Base-by-base conservation (phyloP, 2,329 filamentous ascomycete species). In the Sporothrix brasiliensis region DNA sequence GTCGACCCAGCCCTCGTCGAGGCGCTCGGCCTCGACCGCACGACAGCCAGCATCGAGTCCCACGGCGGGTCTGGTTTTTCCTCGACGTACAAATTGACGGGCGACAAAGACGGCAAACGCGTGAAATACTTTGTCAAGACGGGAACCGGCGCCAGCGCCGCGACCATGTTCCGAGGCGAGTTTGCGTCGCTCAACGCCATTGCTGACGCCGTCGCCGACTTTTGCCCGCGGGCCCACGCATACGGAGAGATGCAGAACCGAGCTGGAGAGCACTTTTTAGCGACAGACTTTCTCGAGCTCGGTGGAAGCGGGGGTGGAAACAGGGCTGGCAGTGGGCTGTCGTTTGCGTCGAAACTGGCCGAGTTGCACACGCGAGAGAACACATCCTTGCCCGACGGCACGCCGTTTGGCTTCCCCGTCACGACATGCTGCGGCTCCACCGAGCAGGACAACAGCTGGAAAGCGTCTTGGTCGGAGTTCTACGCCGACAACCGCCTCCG, bases 401-500 rank as follows among this genome's bases (percentile, higher is more conserved):
- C 88, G 2, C 83, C 89, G 80, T 97, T 94, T 74, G 94, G 94
- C 2, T 97, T 97, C 77, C 91, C 92, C 0, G 89, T 91, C 0
- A 82, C 91, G 0, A 97, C 94, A 0, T 97, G 92, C 79, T 97
- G 94, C 79, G 94, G 94, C 2, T 87, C 92, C 60, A 95, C 92
- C 9, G 86, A 86, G 53, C 94, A 97, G 80, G 87, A 93, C 63
- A 98, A 97, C 77, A 81, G 81, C 0, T 97, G 87, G 81, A 86
- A 83, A 63, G 80, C 83, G 6, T 91, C 87, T 13, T 98, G 94
- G 94, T 88, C 91, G 0, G 89, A 92, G 0, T 97, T 98, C 76
- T 97, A 92, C 78, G 91, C 91, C 0, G 85, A 96, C 41, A 89
- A 90, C 74, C 84, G 94, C 3, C 80, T 97, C 66, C 83, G 89